Conservation (phyloP, 108 stramenopile species). For the Nitzschia inconspicua region DNA sequence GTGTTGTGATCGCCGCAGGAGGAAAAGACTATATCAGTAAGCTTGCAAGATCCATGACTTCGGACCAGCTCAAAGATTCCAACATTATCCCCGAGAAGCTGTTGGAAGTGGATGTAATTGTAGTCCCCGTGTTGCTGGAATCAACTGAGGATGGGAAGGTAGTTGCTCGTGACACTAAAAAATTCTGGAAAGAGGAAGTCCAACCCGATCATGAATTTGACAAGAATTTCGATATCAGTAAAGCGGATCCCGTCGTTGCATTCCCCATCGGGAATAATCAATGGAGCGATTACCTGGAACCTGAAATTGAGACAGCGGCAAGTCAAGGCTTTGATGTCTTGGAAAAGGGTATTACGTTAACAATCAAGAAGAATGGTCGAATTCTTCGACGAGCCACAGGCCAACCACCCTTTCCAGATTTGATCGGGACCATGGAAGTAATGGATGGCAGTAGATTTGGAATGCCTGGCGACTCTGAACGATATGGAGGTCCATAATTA, state of each 20-base stretch:
- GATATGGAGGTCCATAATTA: conserved; percentile 42
- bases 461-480: conserved; percentile 63
- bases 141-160: conserved; percentile 12
- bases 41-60: conserved; percentile 57
- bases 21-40: conserved; percentile 64
- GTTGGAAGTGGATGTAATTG: conserved; percentile 53
- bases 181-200: conserved; percentile 25
- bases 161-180: conserved; percentile 10
- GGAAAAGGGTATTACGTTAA: conserved; percentile 67
- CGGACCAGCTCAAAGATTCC: conserved; percentile 70
- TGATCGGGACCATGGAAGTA: conserved; percentile 74
- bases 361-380: conserved; percentile 82
- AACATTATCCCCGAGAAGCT: conserved; percentile 62
- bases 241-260: conserved; percentile 60
- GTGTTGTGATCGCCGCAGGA: conserved; percentile 76
- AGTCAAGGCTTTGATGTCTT: conserved; percentile 80
- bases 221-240: conserved; percentile 60
- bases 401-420: conserved; percentile 46
- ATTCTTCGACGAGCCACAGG: conserved; percentile 80
- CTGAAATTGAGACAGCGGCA: conserved; percentile 66
- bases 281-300: conserved; percentile 65
- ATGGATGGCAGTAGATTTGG: conserved; percentile 77
- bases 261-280: conserved; percentile 49
- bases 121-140: conserved; percentile 70
- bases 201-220: conserved; percentile 40